phyloP scores from a whole-genome alignment of 2,329 filamentous ascomycete species.

The Elsinoe batatas region DNA sequence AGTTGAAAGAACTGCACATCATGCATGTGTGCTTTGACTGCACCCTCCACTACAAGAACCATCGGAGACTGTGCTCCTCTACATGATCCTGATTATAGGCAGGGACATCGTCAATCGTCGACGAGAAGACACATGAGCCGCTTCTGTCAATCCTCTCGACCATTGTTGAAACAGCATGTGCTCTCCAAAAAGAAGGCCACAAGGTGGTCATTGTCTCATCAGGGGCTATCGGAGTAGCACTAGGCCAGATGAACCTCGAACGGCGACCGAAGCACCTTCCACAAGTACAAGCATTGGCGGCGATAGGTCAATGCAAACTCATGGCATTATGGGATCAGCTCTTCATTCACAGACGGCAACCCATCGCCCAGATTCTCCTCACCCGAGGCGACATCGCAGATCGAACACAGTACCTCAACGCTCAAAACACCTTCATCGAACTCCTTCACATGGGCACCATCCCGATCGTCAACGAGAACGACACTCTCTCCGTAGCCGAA shows the following conservation, averaged over 20 bases:
- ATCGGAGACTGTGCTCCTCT: not conserved
- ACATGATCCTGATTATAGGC: slow-evolving; percentile 10
- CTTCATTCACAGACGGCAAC: slow-evolving; percentile 78
- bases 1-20: too few relatives aligned
- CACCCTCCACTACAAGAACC: too few relatives aligned
- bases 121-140: slow-evolving; percentile 89
- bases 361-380: slow-evolving; percentile 86
- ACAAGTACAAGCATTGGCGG: slow-evolving; percentile 83
- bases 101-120: slow-evolving; percentile 99
- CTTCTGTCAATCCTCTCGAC: slow-evolving; percentile 80
- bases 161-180: slow-evolving; percentile 89
- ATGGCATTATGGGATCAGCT: slow-evolving; percentile 94
- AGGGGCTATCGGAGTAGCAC: slow-evolving; percentile 87
- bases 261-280: slow-evolving; percentile 84
- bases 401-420: slow-evolving; percentile 90
- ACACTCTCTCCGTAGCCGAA: slow-evolving; percentile 90
- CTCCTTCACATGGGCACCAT: slow-evolving; percentile 91
- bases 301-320: slow-evolving; percentile 88
- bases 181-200: slow-evolving; percentile 81
- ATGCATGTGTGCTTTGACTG: too few relatives aligned
- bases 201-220: slow-evolving; percentile 94
- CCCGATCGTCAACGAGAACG: slow-evolving; percentile 97
- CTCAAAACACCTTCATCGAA: slow-evolving; percentile 87
- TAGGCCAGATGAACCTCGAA: slow-evolving; percentile 80
- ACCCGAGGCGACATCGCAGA: slow-evolving; percentile 95